A percentile compares a stretch with the other conserved stretches of the same genome.
phyloP scores from a whole-genome alignment of 1,284 basidiomycete species.

The Heimioporus retisporus region DNA sequence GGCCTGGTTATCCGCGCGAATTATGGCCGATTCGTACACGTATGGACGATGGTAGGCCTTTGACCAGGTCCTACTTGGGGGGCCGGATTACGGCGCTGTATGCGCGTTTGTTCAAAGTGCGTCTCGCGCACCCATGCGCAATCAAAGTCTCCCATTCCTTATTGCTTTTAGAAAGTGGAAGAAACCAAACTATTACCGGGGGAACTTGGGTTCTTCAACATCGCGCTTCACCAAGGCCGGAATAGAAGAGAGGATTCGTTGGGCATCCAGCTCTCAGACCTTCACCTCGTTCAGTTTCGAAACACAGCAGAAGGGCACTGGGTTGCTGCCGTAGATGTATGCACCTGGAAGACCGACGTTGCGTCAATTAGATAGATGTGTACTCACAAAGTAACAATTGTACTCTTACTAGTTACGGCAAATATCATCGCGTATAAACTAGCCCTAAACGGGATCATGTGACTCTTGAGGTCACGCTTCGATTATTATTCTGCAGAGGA shows the following conservation, averaged over 20 bases:
- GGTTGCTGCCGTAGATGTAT: conserved; percentile 30
- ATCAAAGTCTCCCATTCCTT: background rate
- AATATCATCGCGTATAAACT: conserved; percentile 30
- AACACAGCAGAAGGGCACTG: conserved; percentile 9
- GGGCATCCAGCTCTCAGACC: conserved; percentile 26
- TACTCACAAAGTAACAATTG: background rate
- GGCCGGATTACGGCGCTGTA: conserved; percentile 12
- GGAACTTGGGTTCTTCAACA: conserved; percentile 6
- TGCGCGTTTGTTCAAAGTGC: conserved; percentile 18
- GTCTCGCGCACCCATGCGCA: background rate
- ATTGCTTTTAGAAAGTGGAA: conserved; percentile 19
- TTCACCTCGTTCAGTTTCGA: conserved; percentile 20
- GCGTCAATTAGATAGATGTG: background rate
- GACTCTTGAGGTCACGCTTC: conserved; percentile 14
- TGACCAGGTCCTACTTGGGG: conserved; percentile 21
- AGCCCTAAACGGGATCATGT: conserved; percentile 38
- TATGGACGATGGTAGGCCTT: background rate
- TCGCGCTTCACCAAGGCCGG: conserved; percentile 25
- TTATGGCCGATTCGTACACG: background rate
- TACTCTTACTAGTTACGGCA: too few relatives aligned
- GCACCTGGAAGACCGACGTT: too few relatives aligned
- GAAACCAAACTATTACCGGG: background rate
- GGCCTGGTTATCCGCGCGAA: conserved; percentile 25
- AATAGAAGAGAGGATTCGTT: background rate
- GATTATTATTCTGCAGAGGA: background rate